Percentiles rank a stretch among this genome's conserved stretches.
These are phyloP conservation scores for Chamaecrista fasciculata DNA, from an alignment of 306 rosid genomes.

Conservation along the genomic window DNA sequence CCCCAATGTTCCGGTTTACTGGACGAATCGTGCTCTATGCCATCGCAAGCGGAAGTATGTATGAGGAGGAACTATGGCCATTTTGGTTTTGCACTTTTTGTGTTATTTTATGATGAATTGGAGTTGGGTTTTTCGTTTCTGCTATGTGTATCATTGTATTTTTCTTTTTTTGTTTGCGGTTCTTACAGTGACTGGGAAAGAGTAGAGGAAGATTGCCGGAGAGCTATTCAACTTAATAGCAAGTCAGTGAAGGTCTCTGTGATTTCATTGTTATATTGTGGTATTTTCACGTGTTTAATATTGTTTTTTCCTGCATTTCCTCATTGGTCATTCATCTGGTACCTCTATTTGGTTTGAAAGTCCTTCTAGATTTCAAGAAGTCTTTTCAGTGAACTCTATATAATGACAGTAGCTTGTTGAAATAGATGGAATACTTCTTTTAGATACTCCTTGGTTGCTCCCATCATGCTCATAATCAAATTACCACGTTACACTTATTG, in stretches of 20 bases:
- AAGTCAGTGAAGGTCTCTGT: constrained; percentile 69
- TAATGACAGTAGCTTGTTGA: neutral
- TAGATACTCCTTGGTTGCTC: too few species aligned
- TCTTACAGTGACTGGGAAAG: constrained; percentile 76
- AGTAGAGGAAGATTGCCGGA: constrained; percentile 83
- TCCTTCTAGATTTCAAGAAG: neutral
- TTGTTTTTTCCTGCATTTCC: constrained; percentile 8
- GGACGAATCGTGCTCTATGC: constrained; percentile 91
- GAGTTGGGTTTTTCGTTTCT: neutral
- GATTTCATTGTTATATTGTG: constrained; percentile 19
- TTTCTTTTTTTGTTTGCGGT: constrained; percentile 2
- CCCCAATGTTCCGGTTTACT: constrained; percentile 76
- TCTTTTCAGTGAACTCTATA: neutral
- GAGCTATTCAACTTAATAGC: constrained; percentile 73
- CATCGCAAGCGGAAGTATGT: constrained; percentile 93
- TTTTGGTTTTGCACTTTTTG: constrained; percentile 3
- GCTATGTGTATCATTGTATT: neutral
- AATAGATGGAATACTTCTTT: neutral
- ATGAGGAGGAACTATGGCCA: constrained; percentile 8
- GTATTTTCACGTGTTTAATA: neutral
- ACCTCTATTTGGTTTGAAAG: constrained; percentile 5
- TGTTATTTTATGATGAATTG: neutral
- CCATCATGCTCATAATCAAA: neutral
- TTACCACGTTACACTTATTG: neutral
- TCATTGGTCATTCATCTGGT: neutral